Conservation (phyloP, 768 basidiomycete species). For the Russula dissimulans region DNA sequence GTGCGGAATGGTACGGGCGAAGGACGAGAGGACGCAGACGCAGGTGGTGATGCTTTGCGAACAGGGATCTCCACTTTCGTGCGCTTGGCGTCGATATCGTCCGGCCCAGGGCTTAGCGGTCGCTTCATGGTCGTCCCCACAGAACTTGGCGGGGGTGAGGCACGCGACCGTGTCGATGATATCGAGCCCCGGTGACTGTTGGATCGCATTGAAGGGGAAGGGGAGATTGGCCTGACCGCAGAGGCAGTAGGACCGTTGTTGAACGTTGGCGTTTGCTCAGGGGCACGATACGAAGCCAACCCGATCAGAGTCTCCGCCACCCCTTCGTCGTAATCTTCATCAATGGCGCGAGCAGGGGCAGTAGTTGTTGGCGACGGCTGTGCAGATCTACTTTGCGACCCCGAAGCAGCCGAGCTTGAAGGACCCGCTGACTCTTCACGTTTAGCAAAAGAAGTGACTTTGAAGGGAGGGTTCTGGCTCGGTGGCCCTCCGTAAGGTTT, state of each 20-base stretch:
- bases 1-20: constrained; percentile 69
- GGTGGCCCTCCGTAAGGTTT: constrained; percentile 27
- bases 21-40: constrained; percentile 39
- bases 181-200: constrained; percentile 55
- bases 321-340: constrained; percentile 93
- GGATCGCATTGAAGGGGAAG: constrained; percentile 37
- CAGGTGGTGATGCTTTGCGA: constrained; percentile 46
- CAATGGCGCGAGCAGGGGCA: constrained; percentile 59
- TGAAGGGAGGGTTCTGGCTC: constrained; percentile 21
- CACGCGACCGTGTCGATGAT: constrained; percentile 54
- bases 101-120: constrained; percentile 56
- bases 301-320: constrained; percentile 80
- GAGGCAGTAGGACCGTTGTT: constrained; percentile 13
- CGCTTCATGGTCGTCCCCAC: constrained; percentile 44
- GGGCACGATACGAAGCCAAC: constrained; percentile 31
- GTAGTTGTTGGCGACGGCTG: constrained; percentile 66
- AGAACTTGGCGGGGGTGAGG: constrained; percentile 45
- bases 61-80: constrained; percentile 46
- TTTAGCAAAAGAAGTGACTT: constrained; percentile 23
- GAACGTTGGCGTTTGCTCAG: constrained; percentile 19
- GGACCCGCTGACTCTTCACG: constrained; percentile 49
- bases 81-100: constrained; percentile 50
- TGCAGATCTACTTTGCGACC: constrained; percentile 44
- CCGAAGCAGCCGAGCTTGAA: constrained; percentile 53
- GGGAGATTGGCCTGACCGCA: constrained; percentile 10